Percentiles rank a stretch among this genome's conserved stretches.
Conservation (phyloP, 306 rosid species). For the Dryas octopetala region DNA sequence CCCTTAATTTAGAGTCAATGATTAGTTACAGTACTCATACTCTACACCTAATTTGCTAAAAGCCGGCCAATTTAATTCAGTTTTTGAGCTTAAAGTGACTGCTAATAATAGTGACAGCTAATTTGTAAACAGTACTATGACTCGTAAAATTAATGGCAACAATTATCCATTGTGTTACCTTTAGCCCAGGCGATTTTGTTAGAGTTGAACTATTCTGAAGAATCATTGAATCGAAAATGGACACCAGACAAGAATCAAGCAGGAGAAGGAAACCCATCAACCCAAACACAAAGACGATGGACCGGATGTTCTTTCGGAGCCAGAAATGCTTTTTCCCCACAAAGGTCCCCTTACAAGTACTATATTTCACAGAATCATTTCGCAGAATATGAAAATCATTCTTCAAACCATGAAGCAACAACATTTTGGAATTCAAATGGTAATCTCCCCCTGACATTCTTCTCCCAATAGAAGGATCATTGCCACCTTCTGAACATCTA, state of each 20-base stretch:
- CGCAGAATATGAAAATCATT: constrained; percentile 44
- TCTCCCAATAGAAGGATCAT: constrained; percentile 51
- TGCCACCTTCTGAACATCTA: too few relatives aligned
- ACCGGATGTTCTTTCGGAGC: constrained; percentile 60
- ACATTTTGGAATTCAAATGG: constrained; percentile 52
- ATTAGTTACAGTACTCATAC: too few relatives aligned
- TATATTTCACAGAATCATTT: constrained; percentile 52
- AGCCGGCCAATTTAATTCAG: too few relatives aligned
- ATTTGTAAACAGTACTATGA: not conserved
- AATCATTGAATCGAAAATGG: constrained; percentile 50
- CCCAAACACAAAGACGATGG: constrained; percentile 52
- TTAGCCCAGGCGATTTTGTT: constrained; percentile 37
- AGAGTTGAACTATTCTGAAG: constrained; percentile 36
- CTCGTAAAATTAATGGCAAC: not conserved
- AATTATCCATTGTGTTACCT: not conserved
- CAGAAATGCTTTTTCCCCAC: constrained; percentile 55
- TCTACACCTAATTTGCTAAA: too few relatives aligned
- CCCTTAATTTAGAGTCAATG: too few relatives aligned
- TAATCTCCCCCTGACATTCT: constrained; percentile 49
- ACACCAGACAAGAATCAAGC: constrained; percentile 71
- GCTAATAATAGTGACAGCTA: too few relatives aligned
- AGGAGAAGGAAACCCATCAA: constrained; percentile 66
- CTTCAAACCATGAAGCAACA: constrained; percentile 49
- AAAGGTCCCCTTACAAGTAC: constrained; percentile 50
- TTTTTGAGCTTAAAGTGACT: too few relatives aligned